phyloP scores from a whole-genome alignment of 2,329 filamentous ascomycete species.

The Calonectria multiphialidica region DNA sequence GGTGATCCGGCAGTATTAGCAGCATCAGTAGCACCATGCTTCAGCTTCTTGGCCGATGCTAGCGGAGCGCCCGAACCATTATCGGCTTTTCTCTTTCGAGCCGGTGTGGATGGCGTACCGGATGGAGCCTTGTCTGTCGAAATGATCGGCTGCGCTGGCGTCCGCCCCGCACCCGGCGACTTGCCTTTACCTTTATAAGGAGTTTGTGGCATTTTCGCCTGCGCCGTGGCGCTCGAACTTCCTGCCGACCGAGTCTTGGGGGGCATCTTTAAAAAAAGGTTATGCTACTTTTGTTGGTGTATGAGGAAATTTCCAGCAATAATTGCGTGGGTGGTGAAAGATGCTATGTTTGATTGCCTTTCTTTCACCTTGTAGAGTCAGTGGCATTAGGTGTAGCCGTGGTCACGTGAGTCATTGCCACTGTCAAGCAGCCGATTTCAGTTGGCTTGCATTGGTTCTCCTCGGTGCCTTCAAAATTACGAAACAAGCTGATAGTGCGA shows the following conservation, averaged over 20 bases:
- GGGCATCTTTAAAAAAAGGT: slow-evolving; percentile 18
- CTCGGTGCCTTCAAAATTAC: too few relatives aligned
- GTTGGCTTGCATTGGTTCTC: too few relatives aligned
- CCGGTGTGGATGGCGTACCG: slow-evolving; percentile 9
- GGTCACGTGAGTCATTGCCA: not conserved
- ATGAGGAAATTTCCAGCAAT: not conserved
- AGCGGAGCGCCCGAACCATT: not conserved
- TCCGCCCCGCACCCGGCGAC: slow-evolving; percentile 12
- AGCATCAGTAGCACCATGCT: not conserved
- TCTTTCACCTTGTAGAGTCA: not conserved
- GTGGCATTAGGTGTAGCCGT: too few relatives aligned
- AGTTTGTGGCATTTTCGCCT: slow-evolving; percentile 5
- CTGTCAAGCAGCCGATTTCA: too few relatives aligned
- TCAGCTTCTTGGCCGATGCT: slow-evolving; percentile 30
- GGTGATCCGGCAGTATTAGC: slow-evolving; percentile 5
- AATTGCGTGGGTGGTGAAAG: not conserved
- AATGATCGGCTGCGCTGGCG: slow-evolving; percentile 18
- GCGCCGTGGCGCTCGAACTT: not conserved
- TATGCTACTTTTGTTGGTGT: not conserved
- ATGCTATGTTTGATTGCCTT: not conserved
- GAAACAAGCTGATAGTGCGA: too few relatives aligned
- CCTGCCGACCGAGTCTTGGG: not conserved
- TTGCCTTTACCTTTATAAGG: not conserved
- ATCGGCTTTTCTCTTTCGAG: slow-evolving; percentile 33
- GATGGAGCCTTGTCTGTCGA: slow-evolving; percentile 1